Evolutionary conservation across 345 rosid genomes (phyloP), one percentile per base, ranked within the genome.

Genomic region (Heritiera fomes): DNA sequence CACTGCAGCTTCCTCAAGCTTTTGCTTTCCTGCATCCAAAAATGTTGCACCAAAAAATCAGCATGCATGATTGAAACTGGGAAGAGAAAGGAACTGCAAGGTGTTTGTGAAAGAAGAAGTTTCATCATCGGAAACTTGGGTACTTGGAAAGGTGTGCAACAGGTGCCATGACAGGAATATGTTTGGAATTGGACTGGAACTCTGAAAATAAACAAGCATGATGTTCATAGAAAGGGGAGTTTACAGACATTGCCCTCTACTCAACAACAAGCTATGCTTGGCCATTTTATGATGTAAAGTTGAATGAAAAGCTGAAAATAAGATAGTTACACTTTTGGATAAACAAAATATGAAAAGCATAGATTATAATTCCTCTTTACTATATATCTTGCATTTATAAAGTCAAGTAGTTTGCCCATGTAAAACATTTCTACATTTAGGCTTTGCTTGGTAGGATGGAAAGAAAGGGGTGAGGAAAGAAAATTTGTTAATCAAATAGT

Each of bases 11-110:
- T 66, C 64, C 68, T 66, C 67, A 75, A 72, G 45, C 76, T 75
- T 77, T 72, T 53, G 47, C 60, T 55, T 75, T 73, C 83, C 88
- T 85, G 87, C 78, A 78, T 75, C 64, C 67, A 47, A 78, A 3
- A 13, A 7, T 46, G 49, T 76, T 47, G 18, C 43, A 50, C 23
- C 32, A 50, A 18, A 3, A 63, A 17, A 20, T 76, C 38, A 76
- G 49, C 50, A 64, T 53, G 15, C 10, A 28, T 47, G 74, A 23
- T 67, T 43, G 34, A 20, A 43, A 67, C 5, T 18, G 15, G 72
- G 6, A 41, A 18, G 28, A 0, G 6, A 14, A 30, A 8, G 59
- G 61, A 71, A 71, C 8, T 71, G 46, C 23, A 30, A 14, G 14
- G 43, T 50, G 23, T 30, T 71, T 50, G 20, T 71, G 75, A 64